phyloP scores from a whole-genome alignment of 306 rosid species.

The Sphenostylis stenocarpa region DNA sequence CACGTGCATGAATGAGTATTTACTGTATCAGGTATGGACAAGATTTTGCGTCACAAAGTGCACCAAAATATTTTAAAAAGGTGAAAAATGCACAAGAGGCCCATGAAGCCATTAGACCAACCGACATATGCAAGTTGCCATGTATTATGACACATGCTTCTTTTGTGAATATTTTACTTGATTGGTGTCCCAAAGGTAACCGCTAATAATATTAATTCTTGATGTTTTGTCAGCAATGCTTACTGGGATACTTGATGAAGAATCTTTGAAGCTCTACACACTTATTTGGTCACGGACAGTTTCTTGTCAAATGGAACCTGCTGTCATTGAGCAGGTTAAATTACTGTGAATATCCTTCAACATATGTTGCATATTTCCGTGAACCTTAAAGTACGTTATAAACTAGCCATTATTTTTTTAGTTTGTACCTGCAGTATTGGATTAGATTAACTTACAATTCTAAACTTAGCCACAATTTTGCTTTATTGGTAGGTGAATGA shows the following conservation, averaged over 20 bases:
- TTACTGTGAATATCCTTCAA: slow-evolving; percentile 8
- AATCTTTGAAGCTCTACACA: slow-evolving; percentile 76
- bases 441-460: slow-evolving; percentile 16
- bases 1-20: slow-evolving; percentile 24
- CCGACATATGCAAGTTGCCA: slow-evolving; percentile 78
- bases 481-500: background rate
- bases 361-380: background rate
- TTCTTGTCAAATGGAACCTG: slow-evolving; percentile 95
- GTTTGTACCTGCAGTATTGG: slow-evolving; percentile 13
- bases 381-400: background rate
- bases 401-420: background rate
- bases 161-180: slow-evolving; percentile 33
- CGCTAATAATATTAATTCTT: slow-evolving; percentile 31
- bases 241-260: slow-evolving; percentile 70
- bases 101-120: slow-evolving; percentile 98
- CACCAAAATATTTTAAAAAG: slow-evolving; percentile 80
- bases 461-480: background rate
- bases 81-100: slow-evolving; percentile 99
- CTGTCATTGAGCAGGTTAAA: slow-evolving; percentile 71
- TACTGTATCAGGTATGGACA: slow-evolving; percentile 74
- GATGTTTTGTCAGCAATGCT: slow-evolving; percentile 65
- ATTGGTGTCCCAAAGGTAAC: slow-evolving; percentile 25
- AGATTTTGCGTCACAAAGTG: slow-evolving; percentile 57
- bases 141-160: slow-evolving; percentile 51
- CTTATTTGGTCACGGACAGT: slow-evolving; percentile 89